A percentile compares a stretch with the other conserved stretches of the same genome.
phyloP scores from a whole-genome alignment of 2,329 filamentous ascomycete species.

The Penicillium paneum region DNA sequence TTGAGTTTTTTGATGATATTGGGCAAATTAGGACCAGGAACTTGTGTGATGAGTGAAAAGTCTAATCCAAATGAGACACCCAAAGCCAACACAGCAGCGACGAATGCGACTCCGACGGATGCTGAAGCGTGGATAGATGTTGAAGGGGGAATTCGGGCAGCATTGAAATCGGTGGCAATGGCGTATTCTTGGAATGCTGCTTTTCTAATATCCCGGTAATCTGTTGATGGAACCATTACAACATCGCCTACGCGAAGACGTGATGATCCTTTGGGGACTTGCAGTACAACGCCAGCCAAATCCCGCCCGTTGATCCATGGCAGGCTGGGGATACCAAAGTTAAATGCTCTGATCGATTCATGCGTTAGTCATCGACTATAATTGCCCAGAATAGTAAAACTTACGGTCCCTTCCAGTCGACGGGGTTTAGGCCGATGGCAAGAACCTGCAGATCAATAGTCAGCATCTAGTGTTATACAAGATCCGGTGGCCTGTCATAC shows the following conservation, averaged over 20 bases:
- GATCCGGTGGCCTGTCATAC: constrained; percentile 23
- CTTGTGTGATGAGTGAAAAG: constrained; percentile 48
- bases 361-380: neutral
- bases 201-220: constrained; percentile 70
- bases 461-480: neutral
- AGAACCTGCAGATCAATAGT: constrained; percentile 38
- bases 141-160: constrained; percentile 57
- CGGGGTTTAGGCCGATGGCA: constrained; percentile 70
- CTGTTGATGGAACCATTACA: constrained; percentile 65
- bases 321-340: constrained; percentile 65
- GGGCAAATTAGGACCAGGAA: constrained; percentile 58
- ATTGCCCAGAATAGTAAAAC: constrained; percentile 25
- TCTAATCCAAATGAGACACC: constrained; percentile 68
- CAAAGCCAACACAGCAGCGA: constrained; percentile 64
- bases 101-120: constrained; percentile 67
- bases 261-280: constrained; percentile 41
- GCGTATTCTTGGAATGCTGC: constrained; percentile 70
- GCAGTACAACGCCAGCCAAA: constrained; percentile 62
- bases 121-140: constrained; percentile 57
- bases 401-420: constrained; percentile 72
- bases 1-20: constrained; percentile 50
- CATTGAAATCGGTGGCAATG: constrained; percentile 63
- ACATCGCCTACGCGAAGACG: constrained; percentile 58
- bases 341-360: constrained; percentile 56
- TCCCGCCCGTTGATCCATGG: constrained; percentile 70